Evolutionary conservation across 2,329 filamentous ascomycete species (phyloP), one percentile per base, ranked within the genome.

Genomic region (Clonostachys byssicola): DNA sequence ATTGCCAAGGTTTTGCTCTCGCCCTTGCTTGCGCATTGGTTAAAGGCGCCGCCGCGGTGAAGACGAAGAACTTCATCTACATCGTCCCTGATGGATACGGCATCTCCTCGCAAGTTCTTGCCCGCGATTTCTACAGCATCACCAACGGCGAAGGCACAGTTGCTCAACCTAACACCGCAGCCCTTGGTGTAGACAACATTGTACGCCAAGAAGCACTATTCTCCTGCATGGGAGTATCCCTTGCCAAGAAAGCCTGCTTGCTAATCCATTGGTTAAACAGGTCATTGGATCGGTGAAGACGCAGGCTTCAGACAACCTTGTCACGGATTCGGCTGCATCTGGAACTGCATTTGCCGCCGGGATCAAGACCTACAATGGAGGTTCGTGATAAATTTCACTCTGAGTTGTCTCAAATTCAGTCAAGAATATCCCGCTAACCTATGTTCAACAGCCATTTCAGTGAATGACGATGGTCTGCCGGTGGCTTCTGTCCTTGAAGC

Each of bases 31-130:
- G 16, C 36, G 42, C 45, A 5, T 16, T 20, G 16, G 48, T 44
- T 35, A 33, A 23, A 2, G 14, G 34, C 17, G n/a, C 9, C 12
- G 46, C 49, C 9, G 23, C 23, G 23, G 23, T 30, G 23, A 49
- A 44, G 48, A 55, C 54, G 43, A 57, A 56, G 51, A 63, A 62
- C 53, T 63, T 63, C 51, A 61, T 64, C 49, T 63, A 64, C 48
- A 54, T 65, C 34, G 59, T 63, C 8, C 60, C 60, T 5, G 57
- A 62, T 51, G 60, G 60, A 40, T 64, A 60, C 47, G 57, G 61
- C 12, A 52, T 54, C 36, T 56, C 60, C 10, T 60, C 56, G 8
- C 59, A 64, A 55, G 58, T 56, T 41, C 56, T 63, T 49, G 60
- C 59, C 7, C 52, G 58, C 6, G 52, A 56, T 43, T 56, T 46